Evolutionary conservation across 139 green algal species (phyloP).

Genomic region (Klebsormidium nitens): DNA sequence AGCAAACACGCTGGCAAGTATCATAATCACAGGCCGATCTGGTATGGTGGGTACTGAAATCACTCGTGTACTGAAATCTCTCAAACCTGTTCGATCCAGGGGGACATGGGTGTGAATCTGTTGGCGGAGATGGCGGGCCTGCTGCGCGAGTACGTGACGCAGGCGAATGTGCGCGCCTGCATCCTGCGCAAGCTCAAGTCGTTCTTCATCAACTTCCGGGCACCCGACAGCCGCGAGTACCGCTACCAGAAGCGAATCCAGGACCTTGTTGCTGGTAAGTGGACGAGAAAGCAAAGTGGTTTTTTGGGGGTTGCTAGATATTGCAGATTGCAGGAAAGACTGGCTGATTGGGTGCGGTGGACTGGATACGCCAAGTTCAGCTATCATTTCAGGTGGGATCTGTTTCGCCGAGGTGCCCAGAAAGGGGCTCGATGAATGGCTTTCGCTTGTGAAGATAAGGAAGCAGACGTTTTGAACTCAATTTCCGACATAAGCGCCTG

Average conservation of each 20-base stretch:
- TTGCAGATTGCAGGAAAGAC: too few species aligned
- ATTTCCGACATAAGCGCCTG: background rate
- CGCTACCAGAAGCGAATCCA: background rate
- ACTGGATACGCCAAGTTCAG: too few species aligned
- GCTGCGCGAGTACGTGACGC: background rate
- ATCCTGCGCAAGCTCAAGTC: background rate
- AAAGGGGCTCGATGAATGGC: background rate
- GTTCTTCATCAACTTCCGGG: background rate
- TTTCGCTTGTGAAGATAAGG: background rate
- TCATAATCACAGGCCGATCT: background rate
- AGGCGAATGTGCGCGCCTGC: conserved; percentile 14
- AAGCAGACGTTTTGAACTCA: background rate
- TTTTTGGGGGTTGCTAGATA: background rate
- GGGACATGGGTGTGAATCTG: too few species aligned
- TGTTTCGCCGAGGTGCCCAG: background rate
- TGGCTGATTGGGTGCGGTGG: too few species aligned
- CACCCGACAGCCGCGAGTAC: background rate
- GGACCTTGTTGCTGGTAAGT: too few species aligned
- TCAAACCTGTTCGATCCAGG: conserved; percentile 31
- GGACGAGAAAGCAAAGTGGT: too few species aligned
- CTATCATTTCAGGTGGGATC: too few species aligned
- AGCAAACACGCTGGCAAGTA: too few species aligned
- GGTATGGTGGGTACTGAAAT: background rate
- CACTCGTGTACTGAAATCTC: background rate
- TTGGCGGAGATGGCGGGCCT: background rate